Percentiles rank a stretch among this genome's conserved stretches.
phyloP scores from a whole-genome alignment of 2,329 filamentous ascomycete genomes.

The Fusarium sp. region DNA sequence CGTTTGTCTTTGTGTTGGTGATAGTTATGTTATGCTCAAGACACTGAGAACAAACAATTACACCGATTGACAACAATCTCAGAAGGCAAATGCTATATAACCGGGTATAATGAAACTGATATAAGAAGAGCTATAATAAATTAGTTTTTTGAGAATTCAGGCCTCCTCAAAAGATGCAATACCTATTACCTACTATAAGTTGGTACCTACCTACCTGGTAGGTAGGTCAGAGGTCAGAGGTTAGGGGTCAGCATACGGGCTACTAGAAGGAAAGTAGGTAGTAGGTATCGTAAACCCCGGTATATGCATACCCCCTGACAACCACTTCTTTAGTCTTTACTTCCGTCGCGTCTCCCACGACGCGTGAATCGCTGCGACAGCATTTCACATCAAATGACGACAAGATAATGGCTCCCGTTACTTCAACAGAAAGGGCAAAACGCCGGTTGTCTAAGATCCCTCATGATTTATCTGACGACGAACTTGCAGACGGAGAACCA shows the following conservation, averaged over 20 bases:
- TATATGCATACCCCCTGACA: slow-evolving; percentile 45
- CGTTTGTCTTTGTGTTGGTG: too few species aligned
- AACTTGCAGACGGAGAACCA: slow-evolving; percentile 78
- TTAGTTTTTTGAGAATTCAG: not conserved
- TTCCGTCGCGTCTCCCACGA: slow-evolving; percentile 49
- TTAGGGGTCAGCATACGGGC: too few species aligned
- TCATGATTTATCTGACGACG: slow-evolving; percentile 84
- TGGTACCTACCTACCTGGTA: too few species aligned
- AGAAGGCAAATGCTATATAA: too few species aligned
- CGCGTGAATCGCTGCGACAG: slow-evolving; percentile 46
- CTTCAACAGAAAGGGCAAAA: slow-evolving; percentile 31
- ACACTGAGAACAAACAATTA: not conserved
- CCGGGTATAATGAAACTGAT: not conserved
- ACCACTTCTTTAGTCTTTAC: slow-evolving; percentile 34
- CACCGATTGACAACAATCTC: too few species aligned
- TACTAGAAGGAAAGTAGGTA: too few species aligned
- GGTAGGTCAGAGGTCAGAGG: too few species aligned
- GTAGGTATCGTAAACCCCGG: too few species aligned
- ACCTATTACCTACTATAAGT: too few species aligned
- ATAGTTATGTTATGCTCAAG: too few species aligned
- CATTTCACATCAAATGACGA: slow-evolving; percentile 26
- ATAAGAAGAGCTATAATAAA: not conserved
- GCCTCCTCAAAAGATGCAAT: not conserved
- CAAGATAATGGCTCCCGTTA: slow-evolving; percentile 46
- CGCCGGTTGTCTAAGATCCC: slow-evolving; percentile 24